Base-by-base conservation (phyloP, 371 early-diverging fungal species). In the Mucor piriformis region DNA sequence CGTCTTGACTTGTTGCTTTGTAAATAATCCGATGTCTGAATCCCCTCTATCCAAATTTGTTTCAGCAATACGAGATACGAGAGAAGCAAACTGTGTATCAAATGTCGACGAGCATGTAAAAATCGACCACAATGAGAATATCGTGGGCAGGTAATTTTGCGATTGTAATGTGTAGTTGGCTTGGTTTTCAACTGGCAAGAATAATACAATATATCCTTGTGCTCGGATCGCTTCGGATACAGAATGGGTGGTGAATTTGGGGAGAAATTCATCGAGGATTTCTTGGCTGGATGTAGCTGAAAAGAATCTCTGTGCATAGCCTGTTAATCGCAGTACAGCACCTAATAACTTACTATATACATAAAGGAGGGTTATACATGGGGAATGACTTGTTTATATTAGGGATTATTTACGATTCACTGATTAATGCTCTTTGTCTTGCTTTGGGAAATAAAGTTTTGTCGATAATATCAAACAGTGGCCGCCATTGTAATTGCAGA, bases 101-200 rank as follows among this genome's bases (percentile, higher is more conserved):
- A 79, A 85, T 0, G 77, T 76, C 8, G 72, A 61, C 11, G 84
- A 83, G 33, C 75, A 69, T 2, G 84, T 83, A 18, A 87, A 71
- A 47, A 84, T 75, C 6, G 89, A 85, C 95, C 94, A 94, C 13
- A 94, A 60, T 32, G 88, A 79, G 59, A 93, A 94, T 10, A 93
- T 60, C 1, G 91, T 90, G 16, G 93, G 89, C 24, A 94, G 63
- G 85, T 91, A 93, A n/a, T 73, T 80, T 48, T 85, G 74, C 1
- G 76, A 72, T 34, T 76, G 64, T 42, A 74, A 63, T 38, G 76
- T 70, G 37, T 67, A 53, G 52, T 63, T 48, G 23, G 61, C n/a
- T 12, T 65, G 40, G 48, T 67, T 50, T 40, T 52, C 61, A 6
- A 82, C 66, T 27, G 92, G 85, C 52, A 92, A 70, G 66, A 94